phyloP scores from a whole-genome alignment of 2,329 filamentous ascomycete genomes.

The Botrytis tulipae region DNA sequence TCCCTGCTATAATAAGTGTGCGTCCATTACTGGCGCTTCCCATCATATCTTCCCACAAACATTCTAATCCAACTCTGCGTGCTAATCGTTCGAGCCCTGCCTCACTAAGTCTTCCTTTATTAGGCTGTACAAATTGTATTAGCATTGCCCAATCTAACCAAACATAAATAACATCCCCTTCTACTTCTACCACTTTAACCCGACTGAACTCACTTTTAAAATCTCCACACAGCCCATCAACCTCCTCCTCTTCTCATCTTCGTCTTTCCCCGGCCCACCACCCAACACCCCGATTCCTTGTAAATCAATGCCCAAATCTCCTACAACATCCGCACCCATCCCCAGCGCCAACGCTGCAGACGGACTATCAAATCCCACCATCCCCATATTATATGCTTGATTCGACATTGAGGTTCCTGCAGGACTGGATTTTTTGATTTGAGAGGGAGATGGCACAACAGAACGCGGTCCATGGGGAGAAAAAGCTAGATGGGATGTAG shows the following conservation, averaged over 20 bases:
- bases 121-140: conserved; percentile 33
- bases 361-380: conserved; percentile 59
- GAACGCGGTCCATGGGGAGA: conserved; percentile 52
- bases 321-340: conserved; percentile 48
- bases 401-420: conserved; percentile 46
- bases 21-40: conserved; percentile 49
- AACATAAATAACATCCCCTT: background rate
- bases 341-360: conserved; percentile 61
- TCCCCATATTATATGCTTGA: conserved; percentile 43
- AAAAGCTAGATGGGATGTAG: conserved; percentile 53
- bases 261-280: conserved; percentile 41
- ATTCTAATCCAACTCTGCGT: conserved; percentile 63
- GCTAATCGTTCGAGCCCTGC: conserved; percentile 72
- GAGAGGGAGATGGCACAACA: conserved; percentile 58
- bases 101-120: conserved; percentile 67
- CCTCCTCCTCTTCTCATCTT: conserved; percentile 50
- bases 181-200: background rate
- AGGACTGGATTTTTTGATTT: conserved; percentile 50
- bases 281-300: conserved; percentile 28
- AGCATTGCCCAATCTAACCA: conserved; percentile 30
- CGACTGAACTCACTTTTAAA: conserved; percentile 30
- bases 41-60: conserved; percentile 55
- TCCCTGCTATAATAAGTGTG: conserved; percentile 61
- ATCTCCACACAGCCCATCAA: conserved; percentile 40
- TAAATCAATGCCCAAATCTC: conserved; percentile 44